Base-by-base conservation (phyloP, 176 grass and related monocot genomes). In the Hsuehochloa calcarea region DNA sequence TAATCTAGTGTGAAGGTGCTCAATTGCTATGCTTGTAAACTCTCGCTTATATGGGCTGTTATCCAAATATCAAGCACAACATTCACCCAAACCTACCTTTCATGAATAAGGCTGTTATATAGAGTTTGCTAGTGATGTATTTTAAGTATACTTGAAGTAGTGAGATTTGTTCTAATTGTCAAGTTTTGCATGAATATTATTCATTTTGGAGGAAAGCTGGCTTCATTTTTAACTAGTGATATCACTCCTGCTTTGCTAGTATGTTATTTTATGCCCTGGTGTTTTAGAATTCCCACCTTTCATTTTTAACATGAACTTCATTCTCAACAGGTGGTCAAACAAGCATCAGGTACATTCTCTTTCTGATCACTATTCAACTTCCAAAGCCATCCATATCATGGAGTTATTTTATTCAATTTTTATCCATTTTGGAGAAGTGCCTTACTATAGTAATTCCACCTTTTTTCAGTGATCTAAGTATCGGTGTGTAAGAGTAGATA, bases 301-400 rank as follows among this genome's bases (percentile, higher is more conserved):
- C 1, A 65, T 59, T 86, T 68, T 78, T 88, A 80, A 92, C 71
- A 65, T 73, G 65, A 73, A 72, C 10, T 92, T 89, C 86, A 3
- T 91, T 90, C 47, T 90, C 11, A 46, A 90, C 93, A 99, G 96
- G 96, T 89, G 96, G 96, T 61, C 96, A 99, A 83, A 99, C 96
- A 91, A 99, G 96, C 85, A 99, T 99, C 80, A 99, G 96, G 96
- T 99, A 96, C 80, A 70, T 26, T 19, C 73, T 64, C 43, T 75
- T 69, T 31, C 22, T 68, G 8, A 80, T 75, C 7, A 38, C 26
- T 46, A 54, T 75, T 68, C 20, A 74, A 56, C 15, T 69, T 61
- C 47, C 0, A 54, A 69, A 55, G 10, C 70, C 52, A 37, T 75
- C 41, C 17, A 17, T 80, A 3, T 52, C 5, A 43, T 19, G 26